phyloP scores from a whole-genome alignment of 2,329 filamentous ascomycete genomes.

The Bipolaris sorokiniana region DNA sequence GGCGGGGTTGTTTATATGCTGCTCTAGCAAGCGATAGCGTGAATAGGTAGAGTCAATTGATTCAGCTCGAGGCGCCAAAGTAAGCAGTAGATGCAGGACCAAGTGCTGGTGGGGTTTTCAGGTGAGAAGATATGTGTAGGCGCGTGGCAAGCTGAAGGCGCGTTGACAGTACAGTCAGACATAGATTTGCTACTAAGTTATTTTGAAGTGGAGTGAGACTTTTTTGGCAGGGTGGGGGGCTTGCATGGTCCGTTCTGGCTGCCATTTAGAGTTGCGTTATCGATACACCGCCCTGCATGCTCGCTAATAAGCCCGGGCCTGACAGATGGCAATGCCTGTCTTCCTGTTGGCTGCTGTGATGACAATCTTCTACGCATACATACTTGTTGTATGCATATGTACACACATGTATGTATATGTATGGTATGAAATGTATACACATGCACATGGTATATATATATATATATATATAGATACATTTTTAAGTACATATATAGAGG shows the following conservation, averaged over 20 bases:
- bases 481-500: too few species aligned
- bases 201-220: slow-evolving; percentile 14
- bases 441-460: too few species aligned
- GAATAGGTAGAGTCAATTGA: background rate
- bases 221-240: slow-evolving; percentile 12
- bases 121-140: background rate
- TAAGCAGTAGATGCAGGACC: slow-evolving; percentile 3
- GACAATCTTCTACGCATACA: too few species aligned
- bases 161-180: slow-evolving; percentile 16
- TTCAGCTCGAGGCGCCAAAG: background rate
- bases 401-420: too few species aligned
- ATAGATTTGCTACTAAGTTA: slow-evolving; percentile 11
- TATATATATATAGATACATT: too few species aligned
- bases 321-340: background rate
- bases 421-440: too few species aligned
- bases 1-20: slow-evolving; percentile 10
- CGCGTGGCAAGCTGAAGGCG: background rate
- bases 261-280: slow-evolving; percentile 7
- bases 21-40: slow-evolving; percentile 5
- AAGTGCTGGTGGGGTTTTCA: slow-evolving; percentile 2
- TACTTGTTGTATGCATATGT: too few species aligned
- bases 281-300: slow-evolving; percentile 14
- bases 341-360: slow-evolving; percentile 8
- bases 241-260: slow-evolving; percentile 4
- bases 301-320: slow-evolving; percentile 13